Percentiles rank a stretch among this genome's conserved stretches.
Conservation (phyloP, 306 rosid species). For the Quercus robur region DNA sequence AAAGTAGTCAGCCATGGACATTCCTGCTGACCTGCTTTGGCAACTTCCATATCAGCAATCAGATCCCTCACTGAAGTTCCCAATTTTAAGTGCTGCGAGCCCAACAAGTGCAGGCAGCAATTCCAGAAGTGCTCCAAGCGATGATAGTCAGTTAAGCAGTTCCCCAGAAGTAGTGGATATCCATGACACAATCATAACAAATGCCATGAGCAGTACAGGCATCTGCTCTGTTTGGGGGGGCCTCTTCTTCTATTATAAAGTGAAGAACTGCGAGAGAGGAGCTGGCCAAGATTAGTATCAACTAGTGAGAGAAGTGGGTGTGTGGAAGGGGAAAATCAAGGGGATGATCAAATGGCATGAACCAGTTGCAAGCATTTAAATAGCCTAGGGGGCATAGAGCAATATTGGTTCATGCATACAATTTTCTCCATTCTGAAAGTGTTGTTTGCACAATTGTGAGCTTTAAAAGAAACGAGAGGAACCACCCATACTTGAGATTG, state of each 20-base stretch:
- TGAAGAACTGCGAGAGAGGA: constrained; percentile 77
- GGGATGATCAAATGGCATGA: constrained; percentile 61
- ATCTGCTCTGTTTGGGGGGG: constrained; percentile 81
- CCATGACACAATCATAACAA: not conserved
- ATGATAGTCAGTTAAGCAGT: constrained; percentile 81
- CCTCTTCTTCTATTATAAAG: constrained; percentile 54
- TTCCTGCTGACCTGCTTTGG: too few species aligned
- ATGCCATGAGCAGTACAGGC: constrained; percentile 41
- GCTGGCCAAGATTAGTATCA: constrained; percentile 62
- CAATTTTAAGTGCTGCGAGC: too few species aligned
- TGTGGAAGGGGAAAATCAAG: constrained; percentile 76
- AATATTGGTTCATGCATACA: not conserved
- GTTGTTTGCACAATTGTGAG: too few species aligned
- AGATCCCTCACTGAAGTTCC: too few species aligned
- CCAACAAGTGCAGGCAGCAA: too few species aligned
- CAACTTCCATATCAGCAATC: too few species aligned
- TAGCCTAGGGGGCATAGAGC: constrained; percentile 71
- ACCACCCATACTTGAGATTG: too few species aligned
- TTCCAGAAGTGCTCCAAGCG: not conserved
- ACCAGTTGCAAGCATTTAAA: constrained; percentile 70
- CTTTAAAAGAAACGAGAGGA: too few species aligned
- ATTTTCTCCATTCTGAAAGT: too few species aligned
- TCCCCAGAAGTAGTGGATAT: constrained; percentile 26
- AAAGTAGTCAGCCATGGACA: too few species aligned
- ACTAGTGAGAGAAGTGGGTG: constrained; percentile 77